phyloP scores from a whole-genome alignment of 2,329 filamentous ascomycete species.

The Thelonectria blattea region DNA sequence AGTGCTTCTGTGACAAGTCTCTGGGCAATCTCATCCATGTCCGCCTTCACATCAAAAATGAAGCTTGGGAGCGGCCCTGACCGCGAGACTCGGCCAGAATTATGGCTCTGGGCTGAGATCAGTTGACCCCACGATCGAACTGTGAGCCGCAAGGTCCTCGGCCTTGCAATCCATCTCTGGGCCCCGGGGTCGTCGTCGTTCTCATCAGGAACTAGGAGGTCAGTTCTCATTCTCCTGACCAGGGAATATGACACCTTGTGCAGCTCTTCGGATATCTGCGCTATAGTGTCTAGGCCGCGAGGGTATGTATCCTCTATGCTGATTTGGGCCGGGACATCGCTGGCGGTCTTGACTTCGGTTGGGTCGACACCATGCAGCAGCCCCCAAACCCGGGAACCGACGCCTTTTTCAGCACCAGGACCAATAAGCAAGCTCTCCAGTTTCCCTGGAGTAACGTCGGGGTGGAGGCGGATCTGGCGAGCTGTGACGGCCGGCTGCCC shows the following conservation, averaged over 20 bases:
- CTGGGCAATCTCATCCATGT: slow-evolving; percentile 66
- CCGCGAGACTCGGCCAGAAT: slow-evolving; percentile 74
- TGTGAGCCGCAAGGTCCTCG: slow-evolving; percentile 80
- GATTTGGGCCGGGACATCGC: slow-evolving; percentile 81
- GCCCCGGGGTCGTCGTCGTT: slow-evolving; percentile 40
- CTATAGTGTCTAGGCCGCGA: slow-evolving; percentile 67
- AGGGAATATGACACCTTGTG: slow-evolving; percentile 72
- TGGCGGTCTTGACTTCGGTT: slow-evolving; percentile 73
- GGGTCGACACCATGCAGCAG: slow-evolving; percentile 83
- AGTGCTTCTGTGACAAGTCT: slow-evolving; percentile 73
- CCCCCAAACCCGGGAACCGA: slow-evolving; percentile 76
- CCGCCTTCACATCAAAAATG: slow-evolving; percentile 68
- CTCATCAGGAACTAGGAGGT: slow-evolving; percentile 66
- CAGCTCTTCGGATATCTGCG: slow-evolving; percentile 72
- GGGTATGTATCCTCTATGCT: slow-evolving; percentile 92
- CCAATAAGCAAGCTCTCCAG: slow-evolving; percentile 75
- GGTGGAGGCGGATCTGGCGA: slow-evolving; percentile 66
- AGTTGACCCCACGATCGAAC: slow-evolving; percentile 64
- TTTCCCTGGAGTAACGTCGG: slow-evolving; percentile 65
- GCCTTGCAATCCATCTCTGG: slow-evolving; percentile 75
- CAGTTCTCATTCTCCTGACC: slow-evolving; percentile 77
- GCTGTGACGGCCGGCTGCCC: slow-evolving; percentile 63
- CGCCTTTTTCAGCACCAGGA: slow-evolving; percentile 72
- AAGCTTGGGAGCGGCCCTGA: slow-evolving; percentile 77
- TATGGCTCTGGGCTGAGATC: slow-evolving; percentile 55